Conservation (phyloP, 2,329 filamentous ascomycete species). For the Epichloe bromicola region DNA sequence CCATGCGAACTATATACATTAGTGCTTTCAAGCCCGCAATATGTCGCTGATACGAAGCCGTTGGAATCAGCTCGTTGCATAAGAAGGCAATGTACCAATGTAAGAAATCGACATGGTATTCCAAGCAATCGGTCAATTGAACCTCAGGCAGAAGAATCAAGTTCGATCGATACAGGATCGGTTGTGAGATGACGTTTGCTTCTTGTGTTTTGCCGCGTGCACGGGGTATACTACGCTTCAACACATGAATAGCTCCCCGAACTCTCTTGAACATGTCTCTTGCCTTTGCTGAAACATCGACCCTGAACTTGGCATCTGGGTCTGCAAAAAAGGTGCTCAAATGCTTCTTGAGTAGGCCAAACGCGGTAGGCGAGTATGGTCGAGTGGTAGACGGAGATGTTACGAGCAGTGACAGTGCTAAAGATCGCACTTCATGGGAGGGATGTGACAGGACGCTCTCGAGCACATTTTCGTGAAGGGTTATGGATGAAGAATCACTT, state of each 20-base stretch:
- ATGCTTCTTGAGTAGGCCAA: slow-evolving; percentile 50
- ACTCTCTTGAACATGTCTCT: slow-evolving; percentile 68
- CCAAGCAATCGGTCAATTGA: slow-evolving; percentile 26
- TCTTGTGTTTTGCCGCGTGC: slow-evolving; percentile 23
- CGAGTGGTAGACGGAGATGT: slow-evolving; percentile 62
- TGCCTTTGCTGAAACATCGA: slow-evolving; percentile 63
- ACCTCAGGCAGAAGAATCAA: slow-evolving; percentile 25
- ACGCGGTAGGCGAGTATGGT: slow-evolving; percentile 50
- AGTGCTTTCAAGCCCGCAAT: slow-evolving; percentile 66
- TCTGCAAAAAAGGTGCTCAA: slow-evolving; percentile 70
- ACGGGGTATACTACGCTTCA: slow-evolving; percentile 32
- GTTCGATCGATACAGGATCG: slow-evolving; percentile 25
- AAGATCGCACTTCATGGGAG: slow-evolving; percentile 55
- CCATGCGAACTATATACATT: slow-evolving; percentile 52
- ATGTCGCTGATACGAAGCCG: slow-evolving; percentile 81
- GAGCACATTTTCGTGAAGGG: slow-evolving; percentile 31
- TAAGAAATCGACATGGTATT: slow-evolving; percentile 52
- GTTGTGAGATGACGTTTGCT: slow-evolving; percentile 14
- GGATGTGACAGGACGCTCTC: slow-evolving; percentile 40
- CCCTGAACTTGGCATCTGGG: slow-evolving; percentile 72
- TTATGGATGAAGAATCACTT: slow-evolving; percentile 15
- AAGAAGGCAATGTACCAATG: slow-evolving; percentile 63
- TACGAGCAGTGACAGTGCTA: slow-evolving; percentile 71
- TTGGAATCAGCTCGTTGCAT: slow-evolving; percentile 60
- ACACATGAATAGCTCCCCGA: slow-evolving; percentile 48